Evolutionary conservation across 176 grass and related monocot genomes (phyloP).

Genomic region (Triticum timopheevii): DNA sequence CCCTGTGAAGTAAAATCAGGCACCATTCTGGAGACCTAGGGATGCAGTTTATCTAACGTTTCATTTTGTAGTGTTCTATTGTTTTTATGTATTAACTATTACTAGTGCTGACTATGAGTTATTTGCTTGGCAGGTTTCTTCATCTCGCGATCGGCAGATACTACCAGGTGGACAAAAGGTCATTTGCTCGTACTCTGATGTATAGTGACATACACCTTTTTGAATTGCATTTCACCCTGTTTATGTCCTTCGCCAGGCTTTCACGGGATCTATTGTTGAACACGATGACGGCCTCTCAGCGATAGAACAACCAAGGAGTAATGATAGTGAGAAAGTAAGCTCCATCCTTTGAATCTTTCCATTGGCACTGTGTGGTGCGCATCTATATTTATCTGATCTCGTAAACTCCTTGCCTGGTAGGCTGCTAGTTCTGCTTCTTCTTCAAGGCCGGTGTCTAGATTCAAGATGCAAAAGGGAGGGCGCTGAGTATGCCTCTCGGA

Average conservation of each 20-base stretch:
- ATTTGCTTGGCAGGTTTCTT: conserved; percentile 38
- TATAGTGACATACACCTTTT: conserved; percentile 1
- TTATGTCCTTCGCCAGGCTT: conserved; percentile 44
- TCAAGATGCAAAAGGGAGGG: conserved; percentile 80
- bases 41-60: neutral
- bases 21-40: neutral
- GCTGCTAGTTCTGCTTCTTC: conserved; percentile 54
- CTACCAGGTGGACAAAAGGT: conserved; percentile 53
- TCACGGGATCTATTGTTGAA: conserved; percentile 81
- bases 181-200: conserved; percentile 1
- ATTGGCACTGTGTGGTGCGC: neutral
- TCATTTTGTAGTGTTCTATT: conserved; percentile 1
- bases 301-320: conserved; percentile 41
- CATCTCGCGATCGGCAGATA: conserved; percentile 29
- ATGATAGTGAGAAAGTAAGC: conserved; percentile 41
- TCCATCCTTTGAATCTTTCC: neutral
- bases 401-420: conserved; percentile 30
- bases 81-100: neutral
- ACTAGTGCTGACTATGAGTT: neutral
- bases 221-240: conserved; percentile 3
- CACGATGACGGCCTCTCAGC: conserved; percentile 48
- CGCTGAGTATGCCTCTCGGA: conserved; percentile 35
- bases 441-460: conserved; percentile 84
- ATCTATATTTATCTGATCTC: neutral
- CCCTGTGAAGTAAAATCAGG: conserved; percentile 5